Evolutionary conservation across 2,329 filamentous ascomycete genomes (phyloP).

Genomic region (Bipolaris zeicola): DNA sequence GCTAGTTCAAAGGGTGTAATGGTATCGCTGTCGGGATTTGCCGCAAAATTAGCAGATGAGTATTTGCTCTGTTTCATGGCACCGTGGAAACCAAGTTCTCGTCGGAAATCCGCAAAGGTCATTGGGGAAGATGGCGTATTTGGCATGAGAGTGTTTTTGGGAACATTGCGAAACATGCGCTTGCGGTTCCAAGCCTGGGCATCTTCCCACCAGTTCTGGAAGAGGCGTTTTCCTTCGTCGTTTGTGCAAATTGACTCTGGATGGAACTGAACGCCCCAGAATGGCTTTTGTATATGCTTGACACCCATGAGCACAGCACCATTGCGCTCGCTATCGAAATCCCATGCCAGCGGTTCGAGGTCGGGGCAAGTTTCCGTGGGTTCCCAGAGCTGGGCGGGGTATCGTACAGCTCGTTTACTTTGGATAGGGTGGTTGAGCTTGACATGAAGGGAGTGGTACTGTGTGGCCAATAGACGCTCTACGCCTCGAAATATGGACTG

Average conservation of each 20-base stretch:
- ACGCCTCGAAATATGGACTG: conserved; percentile 70
- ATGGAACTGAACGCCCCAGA: conserved; percentile 90
- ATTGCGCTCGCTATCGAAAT: conserved; percentile 53
- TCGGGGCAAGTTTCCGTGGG: conserved; percentile 44
- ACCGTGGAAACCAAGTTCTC: conserved; percentile 23
- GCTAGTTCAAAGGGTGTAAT: conserved; percentile 32
- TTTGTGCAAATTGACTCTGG: conserved; percentile 89
- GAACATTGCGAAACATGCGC: conserved; percentile 19
- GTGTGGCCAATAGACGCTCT: conserved; percentile 68
- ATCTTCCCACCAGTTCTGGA: conserved; percentile 76
- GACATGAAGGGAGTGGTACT: conserved; percentile 72
- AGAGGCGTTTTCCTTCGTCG: conserved; percentile 64
- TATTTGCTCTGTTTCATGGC: conserved; percentile 12
- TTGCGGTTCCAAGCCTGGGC: conserved; percentile 60
- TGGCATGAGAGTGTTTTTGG: conserved; percentile 14
- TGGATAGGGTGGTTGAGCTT: conserved; percentile 46
- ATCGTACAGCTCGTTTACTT: conserved; percentile 36
- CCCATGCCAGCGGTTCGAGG: conserved; percentile 56
- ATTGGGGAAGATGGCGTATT: conserved; percentile 21
- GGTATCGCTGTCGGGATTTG: conserved; percentile 18
- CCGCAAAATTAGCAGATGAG: conserved; percentile 9
- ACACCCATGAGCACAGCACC: conserved; percentile 76
- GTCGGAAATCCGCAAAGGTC: conserved; percentile 26
- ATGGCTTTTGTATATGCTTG: conserved; percentile 69
- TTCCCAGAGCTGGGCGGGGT: conserved; percentile 50